Conservation (phyloP, 495 filamentous ascomycete species). For the Lasiosphaeria miniovina region DNA sequence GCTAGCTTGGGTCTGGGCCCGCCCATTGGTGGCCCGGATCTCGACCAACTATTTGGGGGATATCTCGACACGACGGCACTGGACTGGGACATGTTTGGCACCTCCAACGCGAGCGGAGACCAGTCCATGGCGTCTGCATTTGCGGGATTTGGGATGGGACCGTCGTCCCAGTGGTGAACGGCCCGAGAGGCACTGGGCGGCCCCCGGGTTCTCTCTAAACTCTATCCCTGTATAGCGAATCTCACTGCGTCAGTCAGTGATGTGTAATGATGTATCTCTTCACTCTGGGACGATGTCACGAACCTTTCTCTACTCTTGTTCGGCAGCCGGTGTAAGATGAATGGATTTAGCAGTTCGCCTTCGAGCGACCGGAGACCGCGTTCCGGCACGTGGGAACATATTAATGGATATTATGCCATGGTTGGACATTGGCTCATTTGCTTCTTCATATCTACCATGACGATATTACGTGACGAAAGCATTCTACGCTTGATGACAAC, state of each 20-base stretch:
- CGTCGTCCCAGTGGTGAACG: constrained; percentile 20
- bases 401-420: too few relatives aligned
- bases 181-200: not conserved
- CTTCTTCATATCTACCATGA: too few relatives aligned
- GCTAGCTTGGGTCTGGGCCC: not conserved
- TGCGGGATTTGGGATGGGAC: constrained; percentile 23
- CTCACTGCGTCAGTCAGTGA: constrained; percentile 1
- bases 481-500: too few relatives aligned
- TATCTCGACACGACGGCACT: constrained; percentile 34
- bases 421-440: too few relatives aligned
- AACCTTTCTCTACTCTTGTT: not conserved
- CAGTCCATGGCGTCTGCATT: constrained; percentile 8
- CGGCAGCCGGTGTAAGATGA: not conserved
- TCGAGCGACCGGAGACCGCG: too few relatives aligned
- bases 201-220: constrained; percentile 4
- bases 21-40: constrained; percentile 1
- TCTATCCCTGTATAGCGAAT: not conserved
- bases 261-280: not conserved
- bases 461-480: too few relatives aligned
- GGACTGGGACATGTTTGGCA: constrained; percentile 46
- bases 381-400: too few relatives aligned
- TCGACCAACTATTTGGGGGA: constrained; percentile 34
- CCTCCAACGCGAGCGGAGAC: constrained; percentile 7
- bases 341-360: not conserved
- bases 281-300: constrained; percentile 1